phyloP scores from a whole-genome alignment of 768 basidiomycete genomes.

The Trametes meyenii region DNA sequence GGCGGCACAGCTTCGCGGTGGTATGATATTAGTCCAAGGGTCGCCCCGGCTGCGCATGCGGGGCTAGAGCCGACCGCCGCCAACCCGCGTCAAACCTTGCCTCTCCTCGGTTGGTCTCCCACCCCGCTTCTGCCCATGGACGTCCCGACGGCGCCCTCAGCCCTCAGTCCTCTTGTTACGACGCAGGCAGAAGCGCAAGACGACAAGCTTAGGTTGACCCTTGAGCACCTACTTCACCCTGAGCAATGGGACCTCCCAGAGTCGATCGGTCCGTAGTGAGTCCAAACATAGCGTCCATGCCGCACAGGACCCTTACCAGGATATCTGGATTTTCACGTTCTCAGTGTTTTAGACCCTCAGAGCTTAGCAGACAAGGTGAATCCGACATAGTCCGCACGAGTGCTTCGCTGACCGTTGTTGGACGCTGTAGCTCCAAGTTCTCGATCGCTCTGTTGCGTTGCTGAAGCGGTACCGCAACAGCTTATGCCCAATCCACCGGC shows the following conservation, averaged over 20 bases:
- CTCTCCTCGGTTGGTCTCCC: conserved; percentile 7
- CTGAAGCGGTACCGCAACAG: conserved; percentile 33
- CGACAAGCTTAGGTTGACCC: conserved; percentile 16
- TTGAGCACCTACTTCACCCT: conserved; percentile 27
- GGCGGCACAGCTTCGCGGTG: conserved; percentile 15
- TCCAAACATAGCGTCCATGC: not conserved
- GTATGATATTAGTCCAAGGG: conserved; percentile 18
- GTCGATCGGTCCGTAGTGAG: conserved; percentile 27
- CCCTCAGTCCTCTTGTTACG: not conserved
- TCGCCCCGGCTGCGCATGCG: not conserved
- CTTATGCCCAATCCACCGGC: conserved; percentile 30
- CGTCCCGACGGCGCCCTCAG: not conserved
- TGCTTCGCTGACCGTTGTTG: not conserved
- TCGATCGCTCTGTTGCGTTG: conserved; percentile 30
- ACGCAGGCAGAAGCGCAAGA: not conserved
- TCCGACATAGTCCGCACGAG: not conserved
- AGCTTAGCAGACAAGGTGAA: conserved; percentile 21
- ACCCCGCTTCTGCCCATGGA: conserved; percentile 4
- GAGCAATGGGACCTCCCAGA: conserved; percentile 31
- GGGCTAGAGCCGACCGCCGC: conserved; percentile 11
- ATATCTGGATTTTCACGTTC: not conserved
- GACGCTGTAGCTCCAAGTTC: conserved; percentile 21
- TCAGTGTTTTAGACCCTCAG: conserved; percentile 11
- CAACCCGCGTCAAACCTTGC: conserved; percentile 8
- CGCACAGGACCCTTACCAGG: not conserved